Base-by-base conservation (phyloP, 164 flowering plant species). In the Aristolochia contorta region DNA sequence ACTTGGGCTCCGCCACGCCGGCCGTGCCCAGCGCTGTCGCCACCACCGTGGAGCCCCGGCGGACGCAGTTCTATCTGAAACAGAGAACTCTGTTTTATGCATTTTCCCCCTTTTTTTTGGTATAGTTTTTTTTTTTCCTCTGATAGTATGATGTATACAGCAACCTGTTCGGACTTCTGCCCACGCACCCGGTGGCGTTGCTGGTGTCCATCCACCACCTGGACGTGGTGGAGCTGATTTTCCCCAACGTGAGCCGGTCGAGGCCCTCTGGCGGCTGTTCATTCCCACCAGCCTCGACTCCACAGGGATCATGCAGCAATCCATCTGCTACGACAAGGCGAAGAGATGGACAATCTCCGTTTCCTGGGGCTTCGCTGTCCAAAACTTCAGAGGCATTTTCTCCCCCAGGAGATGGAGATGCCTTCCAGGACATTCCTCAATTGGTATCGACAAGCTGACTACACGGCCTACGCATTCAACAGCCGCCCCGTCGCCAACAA, bases 361-460 rank as follows among this genome's bases (percentile, higher is more conserved):
- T 14, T 88, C 96, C 1, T 88, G 96, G 96, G 96, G 96, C 3
- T 88, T 70, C 54, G 86, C 90, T 0, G 84, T 88, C 19, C 92
- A 85, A 67, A 76, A 86, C 15, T 69, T 80, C 57, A 67, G 92
- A 5, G 92, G 91, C 20, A 59, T 81, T 1, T 78, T 88, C 50
- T 84, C 96, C 0, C 83, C 96, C 0, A 74, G 92, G 96, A 86
- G 69, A 72, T 86, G 22, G 96, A 88, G 62, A 88, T 85, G 92
- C 96, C 96, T 10, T 75, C 89, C 0, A 67, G 96, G 64, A 88
- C 92, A 0, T 88, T 88, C 69, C 68, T 88, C 57, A 88, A 88
- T 61, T 88, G 96, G 96, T 84, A 85, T 61, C 69, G 69, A 27
- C 76, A 76, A 59, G 92, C 90, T 3, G 96, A 88, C 60, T 88